phyloP scores from a whole-genome alignment of 2,329 filamentous ascomycete species.

The Aspergillus tamarii region DNA sequence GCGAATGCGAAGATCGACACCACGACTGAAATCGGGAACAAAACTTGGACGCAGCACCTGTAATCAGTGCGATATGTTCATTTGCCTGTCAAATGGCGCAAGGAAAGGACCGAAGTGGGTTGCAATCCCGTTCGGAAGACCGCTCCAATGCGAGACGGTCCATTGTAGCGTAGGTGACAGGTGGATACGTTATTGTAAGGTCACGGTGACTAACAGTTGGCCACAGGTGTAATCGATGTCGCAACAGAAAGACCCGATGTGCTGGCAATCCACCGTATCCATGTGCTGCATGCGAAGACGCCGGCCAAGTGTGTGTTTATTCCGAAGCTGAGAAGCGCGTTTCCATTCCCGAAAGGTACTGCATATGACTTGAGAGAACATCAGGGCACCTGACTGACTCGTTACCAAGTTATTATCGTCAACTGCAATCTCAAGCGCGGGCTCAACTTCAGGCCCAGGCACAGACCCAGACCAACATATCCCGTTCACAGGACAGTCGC shows the following conservation, averaged over 20 bases:
- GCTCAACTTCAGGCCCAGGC: constrained; percentile 20
- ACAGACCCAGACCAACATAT: neutral
- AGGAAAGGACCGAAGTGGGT: constrained; percentile 10
- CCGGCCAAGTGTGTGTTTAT: constrained; percentile 37
- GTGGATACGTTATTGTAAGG: neutral
- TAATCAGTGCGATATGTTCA: constrained; percentile 10
- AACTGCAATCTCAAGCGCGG: constrained; percentile 36
- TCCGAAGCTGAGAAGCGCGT: constrained; percentile 42
- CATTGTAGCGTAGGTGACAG: constrained; percentile 31
- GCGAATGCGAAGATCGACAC: neutral
- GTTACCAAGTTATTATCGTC: constrained; percentile 33
- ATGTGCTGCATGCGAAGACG: constrained; percentile 39
- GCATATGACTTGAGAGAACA: neutral
- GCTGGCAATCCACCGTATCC: constrained; percentile 39
- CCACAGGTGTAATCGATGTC: constrained; percentile 41
- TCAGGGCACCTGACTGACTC: constrained; percentile 9
- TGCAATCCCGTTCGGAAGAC: constrained; percentile 23
- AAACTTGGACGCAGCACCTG: neutral
- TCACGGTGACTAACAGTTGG: constrained; percentile 2
- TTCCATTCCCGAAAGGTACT: constrained; percentile 40
- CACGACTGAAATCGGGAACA: too few relatives aligned
- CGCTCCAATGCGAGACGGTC: constrained; percentile 26
- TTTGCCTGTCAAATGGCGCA: constrained; percentile 14
- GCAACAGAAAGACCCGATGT: constrained; percentile 40
- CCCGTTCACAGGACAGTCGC: neutral